phyloP scores from a whole-genome alignment of 148 eudicot genomes.

The Dysphania ambrosioides region DNA sequence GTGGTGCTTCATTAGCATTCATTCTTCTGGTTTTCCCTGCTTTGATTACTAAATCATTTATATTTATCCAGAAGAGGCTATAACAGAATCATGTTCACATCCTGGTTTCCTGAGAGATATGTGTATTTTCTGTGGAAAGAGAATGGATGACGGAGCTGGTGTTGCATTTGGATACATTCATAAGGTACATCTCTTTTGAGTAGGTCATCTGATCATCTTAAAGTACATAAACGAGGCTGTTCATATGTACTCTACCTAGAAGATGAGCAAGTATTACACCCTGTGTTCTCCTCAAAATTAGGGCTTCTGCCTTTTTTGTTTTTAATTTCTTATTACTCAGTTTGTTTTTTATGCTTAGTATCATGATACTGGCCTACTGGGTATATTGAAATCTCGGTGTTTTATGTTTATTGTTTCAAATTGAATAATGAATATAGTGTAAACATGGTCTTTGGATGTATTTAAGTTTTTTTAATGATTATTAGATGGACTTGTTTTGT shows the following conservation, averaged over 20 bases:
- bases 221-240: not conserved
- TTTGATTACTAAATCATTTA: not conserved
- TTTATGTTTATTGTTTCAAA: too few species aligned
- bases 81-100: slow-evolving; percentile 33
- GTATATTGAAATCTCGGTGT: too few species aligned
- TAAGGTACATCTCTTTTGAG: slow-evolving; percentile 46
- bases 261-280: not conserved
- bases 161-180: slow-evolving; percentile 70
- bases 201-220: not conserved
- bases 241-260: not conserved
- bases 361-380: too few species aligned
- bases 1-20: too few species aligned
- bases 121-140: slow-evolving; percentile 55
- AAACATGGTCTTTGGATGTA: not conserved
- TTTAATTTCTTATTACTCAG: too few species aligned
- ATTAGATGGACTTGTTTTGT: not conserved
- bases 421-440: too few species aligned
- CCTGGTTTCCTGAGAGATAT: slow-evolving; percentile 37
- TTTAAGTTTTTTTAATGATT: not conserved
- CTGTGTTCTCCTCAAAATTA: not conserved
- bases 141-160: slow-evolving; percentile 47
- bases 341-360: too few species aligned
- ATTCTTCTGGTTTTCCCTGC: too few species aligned
- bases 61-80: slow-evolving; percentile 22
- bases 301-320: too few species aligned